These are phyloP conservation scores for Polytrichum commune DNA, from an alignment of 225 moss, liverwort and hornwort species.

Conservation along the genomic window DNA sequence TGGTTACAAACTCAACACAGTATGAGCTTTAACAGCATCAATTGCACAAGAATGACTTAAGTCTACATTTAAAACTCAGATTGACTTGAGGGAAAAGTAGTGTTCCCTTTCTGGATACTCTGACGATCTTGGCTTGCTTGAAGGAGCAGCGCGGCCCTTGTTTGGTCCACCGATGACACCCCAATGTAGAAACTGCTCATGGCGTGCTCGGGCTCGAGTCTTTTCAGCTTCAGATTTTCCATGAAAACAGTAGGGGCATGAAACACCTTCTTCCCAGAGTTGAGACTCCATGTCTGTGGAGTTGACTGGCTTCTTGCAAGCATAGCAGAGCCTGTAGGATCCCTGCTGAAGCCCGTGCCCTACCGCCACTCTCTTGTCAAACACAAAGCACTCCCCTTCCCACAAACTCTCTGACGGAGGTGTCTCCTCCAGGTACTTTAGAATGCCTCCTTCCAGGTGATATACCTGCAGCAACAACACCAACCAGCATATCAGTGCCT, in stretches of 20 bases:
- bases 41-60: too few species aligned
- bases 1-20: too few species aligned
- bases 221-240: conserved; percentile 69
- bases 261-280: conserved; percentile 87
- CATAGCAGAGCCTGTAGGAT: conserved; percentile 70
- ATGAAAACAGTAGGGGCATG: conserved; percentile 74
- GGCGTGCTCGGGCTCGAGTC: conserved; percentile 80
- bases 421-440: conserved; percentile 78
- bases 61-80: neutral
- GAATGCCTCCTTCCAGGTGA: conserved; percentile 87
- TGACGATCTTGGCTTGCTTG: conserved; percentile 19
- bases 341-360: conserved; percentile 82
- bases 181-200: conserved; percentile 65
- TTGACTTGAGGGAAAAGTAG: conserved; percentile 39
- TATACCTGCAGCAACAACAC: conserved; percentile 56
- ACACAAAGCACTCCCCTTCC: conserved; percentile 98
- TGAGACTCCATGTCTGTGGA: conserved; percentile 58
- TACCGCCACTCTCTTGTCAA: conserved; percentile 89
- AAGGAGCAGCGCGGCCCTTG: conserved; percentile 46
- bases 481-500: neutral
- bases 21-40: too few species aligned
- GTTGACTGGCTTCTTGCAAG: conserved; percentile 91
- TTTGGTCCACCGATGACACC: conserved; percentile 83
- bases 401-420: conserved; percentile 73
- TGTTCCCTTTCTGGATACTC: conserved; percentile 39